Evolutionary conservation across 345 rosid species (phyloP), one percentile per base, ranked within the genome.

Genomic region (Syzygium grande): DNA sequence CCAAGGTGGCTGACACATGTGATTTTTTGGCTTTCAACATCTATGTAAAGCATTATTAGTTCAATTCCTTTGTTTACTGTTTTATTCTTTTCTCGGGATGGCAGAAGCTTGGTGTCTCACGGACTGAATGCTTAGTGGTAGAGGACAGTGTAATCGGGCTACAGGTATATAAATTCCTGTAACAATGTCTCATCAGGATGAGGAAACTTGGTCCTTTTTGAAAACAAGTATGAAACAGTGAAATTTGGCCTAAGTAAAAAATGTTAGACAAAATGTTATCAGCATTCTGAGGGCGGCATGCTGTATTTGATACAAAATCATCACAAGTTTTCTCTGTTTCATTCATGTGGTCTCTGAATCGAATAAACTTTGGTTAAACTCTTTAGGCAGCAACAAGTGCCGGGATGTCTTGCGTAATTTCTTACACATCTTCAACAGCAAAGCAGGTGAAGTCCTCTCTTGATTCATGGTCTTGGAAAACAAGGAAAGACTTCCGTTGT

Each of bases 81-180:
- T 25, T 52, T 84, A 27, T 84, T 52, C 49, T 56, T 84, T 38
- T 51, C 34, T 52, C 51, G 86, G 49, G 49, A 73, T 87, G 91
- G 92, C 97, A 97, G 99, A 92, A 85, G 91, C 93, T 97, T 58
- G 93, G 95, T 63, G 94, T 97, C 41, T 93, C 98, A 1, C 95
- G 89, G 90, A 92, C 88, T 84, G 96, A 96, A 88, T 97, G 98
- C 93, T 91, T 97, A 87, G 99, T 97, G 86, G 93, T 97, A 86
- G 99, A 97, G 91, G 99, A 97, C 89, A 97, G 99, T 89, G 98
- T 96, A 88, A 97, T 97, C 68, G 99, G 99, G 51, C 90, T 97
- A 43, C 98, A 94, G 95, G 99, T 95, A 88, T 15, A 84, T 41
- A 11, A 41, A 68, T 53, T 54, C 25, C 85, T 86, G 49, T 86